These are phyloP conservation scores for Asterophora parasitica DNA, from an alignment of 768 basidiomycete genomes.

Conservation along the genomic window DNA sequence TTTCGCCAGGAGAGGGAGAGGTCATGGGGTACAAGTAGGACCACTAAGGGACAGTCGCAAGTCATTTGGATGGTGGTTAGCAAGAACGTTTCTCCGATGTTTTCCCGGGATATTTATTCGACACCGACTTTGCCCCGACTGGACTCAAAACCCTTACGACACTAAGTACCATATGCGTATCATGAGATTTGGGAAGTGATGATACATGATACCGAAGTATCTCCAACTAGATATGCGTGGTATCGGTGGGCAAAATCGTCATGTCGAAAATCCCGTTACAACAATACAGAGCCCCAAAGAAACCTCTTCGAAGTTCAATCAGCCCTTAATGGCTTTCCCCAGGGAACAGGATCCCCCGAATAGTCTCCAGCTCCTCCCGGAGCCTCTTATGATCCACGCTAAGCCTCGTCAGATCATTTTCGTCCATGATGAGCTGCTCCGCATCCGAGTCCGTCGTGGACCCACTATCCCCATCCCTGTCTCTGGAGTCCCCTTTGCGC, in stretches of 20 bases:
- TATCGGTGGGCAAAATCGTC: neutral
- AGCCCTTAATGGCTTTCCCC: slow-evolving; percentile 10
- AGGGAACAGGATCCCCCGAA: slow-evolving; percentile 33
- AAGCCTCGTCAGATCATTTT: slow-evolving; percentile 46
- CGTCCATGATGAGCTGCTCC: slow-evolving; percentile 40
- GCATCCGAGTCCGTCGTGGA: slow-evolving; percentile 46
- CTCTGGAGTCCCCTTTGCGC: slow-evolving; percentile 17
- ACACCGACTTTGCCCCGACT: no score
- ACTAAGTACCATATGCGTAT: no score
- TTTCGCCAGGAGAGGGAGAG: no score
- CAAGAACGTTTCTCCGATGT: no score
- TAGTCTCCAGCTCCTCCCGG: slow-evolving; percentile 50
- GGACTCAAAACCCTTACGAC: no score
- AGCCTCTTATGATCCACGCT: slow-evolving; percentile 40
- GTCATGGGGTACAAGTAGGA: no score
- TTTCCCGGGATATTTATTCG: no score
- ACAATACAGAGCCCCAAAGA: neutral
- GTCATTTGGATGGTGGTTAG: no score
- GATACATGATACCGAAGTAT: neutral
- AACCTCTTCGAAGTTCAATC: slow-evolving; percentile 9
- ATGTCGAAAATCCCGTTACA: neutral
- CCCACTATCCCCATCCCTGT: slow-evolving; percentile 20
- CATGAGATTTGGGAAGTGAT: neutral
- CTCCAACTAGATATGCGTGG: neutral
- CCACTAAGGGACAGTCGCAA: no score